phyloP scores from a whole-genome alignment of 2,329 filamentous ascomycete species.

The Tricladium varicosporioides region DNA sequence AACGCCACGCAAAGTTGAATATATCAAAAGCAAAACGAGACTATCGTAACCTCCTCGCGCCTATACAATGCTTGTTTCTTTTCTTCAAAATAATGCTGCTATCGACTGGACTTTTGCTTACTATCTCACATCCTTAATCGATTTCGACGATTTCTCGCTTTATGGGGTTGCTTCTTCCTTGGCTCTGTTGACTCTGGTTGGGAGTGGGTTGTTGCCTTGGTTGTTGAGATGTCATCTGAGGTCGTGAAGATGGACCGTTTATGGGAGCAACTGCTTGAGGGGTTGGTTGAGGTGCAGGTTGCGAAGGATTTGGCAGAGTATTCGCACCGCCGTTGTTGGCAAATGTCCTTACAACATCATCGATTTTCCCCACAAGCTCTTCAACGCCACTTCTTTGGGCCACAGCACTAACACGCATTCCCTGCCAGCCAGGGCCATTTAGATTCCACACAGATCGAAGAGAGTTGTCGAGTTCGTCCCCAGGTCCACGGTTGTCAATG shows the following conservation, averaged over 20 bases:
- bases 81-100: not conserved
- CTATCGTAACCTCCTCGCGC: not conserved
- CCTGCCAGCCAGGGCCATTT: conserved; percentile 46
- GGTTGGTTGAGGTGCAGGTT: not conserved
- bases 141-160: conserved; percentile 2
- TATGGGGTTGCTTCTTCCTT: conserved; percentile 8
- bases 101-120: not conserved
- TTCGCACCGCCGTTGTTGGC: conserved; percentile 2
- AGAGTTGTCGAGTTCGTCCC: conserved; percentile 37
- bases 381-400: conserved; percentile 42
- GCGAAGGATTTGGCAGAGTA: not conserved
- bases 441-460: conserved; percentile 47
- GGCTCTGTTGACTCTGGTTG: conserved; percentile 19
- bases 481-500: conserved; percentile 26
- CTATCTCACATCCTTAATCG: not conserved
- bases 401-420: conserved; percentile 47
- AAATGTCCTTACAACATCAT: conserved; percentile 26
- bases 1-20: not conserved
- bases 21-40: not conserved
- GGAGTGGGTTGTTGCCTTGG: conserved; percentile 21
- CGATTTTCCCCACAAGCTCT: conserved; percentile 28
- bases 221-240: conserved; percentile 9
- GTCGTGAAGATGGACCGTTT: not conserved
- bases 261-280: not conserved
- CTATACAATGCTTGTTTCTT: not conserved